phyloP scores from a whole-genome alignment of 2,329 filamentous ascomycete species.

The Bipolaris sorokiniana region DNA sequence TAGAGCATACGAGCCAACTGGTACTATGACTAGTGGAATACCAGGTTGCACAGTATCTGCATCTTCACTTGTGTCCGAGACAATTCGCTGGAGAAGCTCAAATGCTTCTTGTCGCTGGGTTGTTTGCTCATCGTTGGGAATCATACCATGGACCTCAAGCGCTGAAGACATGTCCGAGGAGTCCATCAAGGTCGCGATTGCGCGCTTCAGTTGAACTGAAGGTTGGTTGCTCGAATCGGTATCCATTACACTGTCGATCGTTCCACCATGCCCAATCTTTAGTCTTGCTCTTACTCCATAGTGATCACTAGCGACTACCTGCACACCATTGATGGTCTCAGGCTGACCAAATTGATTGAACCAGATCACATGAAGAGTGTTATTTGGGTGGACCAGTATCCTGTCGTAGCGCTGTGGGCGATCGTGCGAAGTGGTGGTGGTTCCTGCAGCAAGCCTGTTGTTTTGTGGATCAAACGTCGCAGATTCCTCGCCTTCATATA shows the following conservation, averaged over 20 bases:
- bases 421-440: constrained; percentile 62
- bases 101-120: constrained; percentile 54
- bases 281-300: constrained; percentile 58
- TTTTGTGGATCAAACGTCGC: constrained; percentile 67
- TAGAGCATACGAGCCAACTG: constrained; percentile 71
- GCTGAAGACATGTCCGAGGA: constrained; percentile 17
- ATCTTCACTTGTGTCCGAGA: constrained; percentile 38
- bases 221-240: constrained; percentile 10
- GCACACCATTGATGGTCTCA: constrained; percentile 25
- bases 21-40: constrained; percentile 59
- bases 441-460: constrained; percentile 63
- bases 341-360: constrained; percentile 66
- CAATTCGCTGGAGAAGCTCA: constrained; percentile 54
- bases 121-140: constrained; percentile 58
- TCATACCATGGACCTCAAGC: constrained; percentile 35
- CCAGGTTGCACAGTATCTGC: constrained; percentile 18
- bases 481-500: constrained; percentile 66
- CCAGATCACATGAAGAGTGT: constrained; percentile 47
- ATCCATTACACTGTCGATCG: not conserved
- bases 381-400: constrained; percentile 60
- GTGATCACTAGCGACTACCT: constrained; percentile 54
- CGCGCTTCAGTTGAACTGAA: constrained; percentile 21
- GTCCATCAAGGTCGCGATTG: constrained; percentile 14
- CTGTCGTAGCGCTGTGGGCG: constrained; percentile 71
- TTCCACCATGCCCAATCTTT: constrained; percentile 34